Evolutionary conservation across 2,329 filamentous ascomycete species (phyloP).

Genomic region (Hortaea werneckii): DNA sequence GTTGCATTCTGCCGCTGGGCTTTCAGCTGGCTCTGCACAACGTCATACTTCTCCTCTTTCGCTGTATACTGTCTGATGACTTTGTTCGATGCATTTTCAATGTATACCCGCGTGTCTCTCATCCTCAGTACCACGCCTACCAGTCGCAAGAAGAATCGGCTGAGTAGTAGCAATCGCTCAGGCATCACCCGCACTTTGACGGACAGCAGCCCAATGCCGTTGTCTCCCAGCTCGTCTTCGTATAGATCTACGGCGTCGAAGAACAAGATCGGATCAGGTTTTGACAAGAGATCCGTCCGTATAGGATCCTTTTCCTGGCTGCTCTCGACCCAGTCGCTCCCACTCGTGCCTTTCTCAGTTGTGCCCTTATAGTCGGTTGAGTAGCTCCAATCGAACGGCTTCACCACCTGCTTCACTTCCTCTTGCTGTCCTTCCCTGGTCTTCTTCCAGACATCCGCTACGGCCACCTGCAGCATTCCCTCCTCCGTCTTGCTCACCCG

Average conservation of each 20-base stretch:
- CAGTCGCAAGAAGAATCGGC: conserved; percentile 81
- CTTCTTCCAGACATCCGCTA: conserved; percentile 79
- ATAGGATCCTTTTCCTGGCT: conserved; percentile 46
- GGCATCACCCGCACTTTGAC: conserved; percentile 93
- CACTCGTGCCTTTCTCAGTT: conserved; percentile 23
- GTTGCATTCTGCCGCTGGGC: conserved; percentile 72
- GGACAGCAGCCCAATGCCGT: conserved; percentile 82
- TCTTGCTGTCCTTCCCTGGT: conserved; percentile 59
- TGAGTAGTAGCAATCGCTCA: conserved; percentile 71
- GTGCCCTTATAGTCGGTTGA: conserved; percentile 79
- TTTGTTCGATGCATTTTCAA: conserved; percentile 71
- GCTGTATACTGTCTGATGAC: conserved; percentile 84
- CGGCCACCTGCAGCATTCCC: conserved; percentile 85
- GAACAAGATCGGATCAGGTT: conserved; percentile 88
- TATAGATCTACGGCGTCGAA: conserved; percentile 95
- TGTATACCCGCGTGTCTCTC: conserved; percentile 80
- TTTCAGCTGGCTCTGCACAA: conserved; percentile 50
- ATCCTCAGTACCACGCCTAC: conserved; percentile 83
- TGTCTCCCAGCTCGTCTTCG: conserved; percentile 96
- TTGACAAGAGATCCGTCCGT: conserved; percentile 74
- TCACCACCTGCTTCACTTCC: conserved; percentile 85
- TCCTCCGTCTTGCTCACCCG: conserved; percentile 86
- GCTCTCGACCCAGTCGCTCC: conserved; percentile 17
- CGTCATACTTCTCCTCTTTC: conserved; percentile 72
- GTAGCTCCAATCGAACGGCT: conserved; percentile 98